A percentile compares a stretch with the other conserved stretches of the same genome.
Conservation (phyloP, 2,329 filamentous ascomycete species). For the Epichloe hybrida region DNA sequence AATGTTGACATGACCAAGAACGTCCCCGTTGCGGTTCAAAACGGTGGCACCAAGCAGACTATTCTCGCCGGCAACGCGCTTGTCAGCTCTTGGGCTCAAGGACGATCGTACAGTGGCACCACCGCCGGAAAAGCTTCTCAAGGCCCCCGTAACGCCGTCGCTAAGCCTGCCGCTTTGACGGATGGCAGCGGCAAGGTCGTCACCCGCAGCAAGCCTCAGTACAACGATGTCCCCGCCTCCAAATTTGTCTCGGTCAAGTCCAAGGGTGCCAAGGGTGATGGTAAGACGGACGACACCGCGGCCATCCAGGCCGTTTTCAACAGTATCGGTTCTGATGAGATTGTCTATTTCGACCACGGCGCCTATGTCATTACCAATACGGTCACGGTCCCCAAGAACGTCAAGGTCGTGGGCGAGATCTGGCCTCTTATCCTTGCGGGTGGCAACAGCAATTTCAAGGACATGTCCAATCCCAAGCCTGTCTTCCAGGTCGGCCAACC, state of each 20-base stretch:
- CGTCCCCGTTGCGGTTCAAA: conserved; percentile 52
- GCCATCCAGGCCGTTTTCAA: conserved; percentile 71
- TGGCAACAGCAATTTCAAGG: conserved; percentile 55
- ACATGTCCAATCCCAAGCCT: conserved; percentile 64
- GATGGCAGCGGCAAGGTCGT: conserved; percentile 55
- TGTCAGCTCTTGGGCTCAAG: conserved; percentile 65
- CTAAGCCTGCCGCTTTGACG: conserved; percentile 56
- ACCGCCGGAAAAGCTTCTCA: conserved; percentile 43
- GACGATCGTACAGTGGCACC: conserved; percentile 51
- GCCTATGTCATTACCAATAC: conserved; percentile 59
- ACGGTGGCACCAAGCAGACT: conserved; percentile 37
- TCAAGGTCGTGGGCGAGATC: conserved; percentile 82
- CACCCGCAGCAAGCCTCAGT: conserved; percentile 81
- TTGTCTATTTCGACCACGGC: conserved; percentile 66
- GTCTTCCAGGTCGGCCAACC: conserved; percentile 72
- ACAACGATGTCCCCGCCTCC: conserved; percentile 50
- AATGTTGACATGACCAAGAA: conserved; percentile 72
- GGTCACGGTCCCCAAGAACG: conserved; percentile 59
- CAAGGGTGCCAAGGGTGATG: conserved; percentile 77
- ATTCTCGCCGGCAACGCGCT: conserved; percentile 58
- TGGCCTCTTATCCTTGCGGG: conserved; percentile 83
- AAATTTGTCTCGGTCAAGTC: conserved; percentile 75
- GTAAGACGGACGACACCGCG: conserved; percentile 71
- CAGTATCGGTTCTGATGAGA: conserved; percentile 44
- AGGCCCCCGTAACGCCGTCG: conserved; percentile 34